Conservation (phyloP, 176 grass and related monocot species). For the Oryza meyeriana region DNA sequence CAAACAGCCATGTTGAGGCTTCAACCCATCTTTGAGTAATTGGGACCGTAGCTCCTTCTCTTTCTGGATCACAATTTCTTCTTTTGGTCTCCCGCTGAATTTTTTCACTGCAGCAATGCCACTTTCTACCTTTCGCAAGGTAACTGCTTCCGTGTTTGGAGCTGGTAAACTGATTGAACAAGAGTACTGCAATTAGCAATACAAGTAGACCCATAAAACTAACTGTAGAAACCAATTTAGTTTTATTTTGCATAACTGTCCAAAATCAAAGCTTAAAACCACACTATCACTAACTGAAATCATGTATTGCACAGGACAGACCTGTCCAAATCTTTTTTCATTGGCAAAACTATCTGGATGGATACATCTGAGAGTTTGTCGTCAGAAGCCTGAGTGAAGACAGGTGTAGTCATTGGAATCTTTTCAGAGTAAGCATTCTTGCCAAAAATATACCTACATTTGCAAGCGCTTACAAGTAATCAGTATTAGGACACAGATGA, state of each 20-base stretch:
- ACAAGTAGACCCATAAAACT: conserved; percentile 10
- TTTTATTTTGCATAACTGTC: neutral
- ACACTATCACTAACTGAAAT: neutral
- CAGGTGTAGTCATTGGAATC: conserved; percentile 94
- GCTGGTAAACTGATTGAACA: conserved; percentile 62
- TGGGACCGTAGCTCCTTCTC: conserved; percentile 51
- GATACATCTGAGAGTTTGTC: conserved; percentile 77
- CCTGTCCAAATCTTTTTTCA: conserved; percentile 71
- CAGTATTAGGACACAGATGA: neutral
- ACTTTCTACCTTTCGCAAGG: conserved; percentile 51
- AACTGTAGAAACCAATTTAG: too few relatives aligned
- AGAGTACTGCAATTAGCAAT: neutral
- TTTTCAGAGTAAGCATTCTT: conserved; percentile 87
- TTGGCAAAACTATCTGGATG: conserved; percentile 78
- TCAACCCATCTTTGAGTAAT: conserved; percentile 70
- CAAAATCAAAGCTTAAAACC: neutral
- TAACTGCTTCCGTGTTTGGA: conserved; percentile 58
- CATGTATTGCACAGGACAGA: conserved; percentile 10
- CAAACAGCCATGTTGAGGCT: conserved; percentile 69
- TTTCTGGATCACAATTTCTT: conserved; percentile 61
- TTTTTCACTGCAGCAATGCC: conserved; percentile 70
- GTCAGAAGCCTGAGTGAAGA: conserved; percentile 81
- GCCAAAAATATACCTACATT: conserved; percentile 90
- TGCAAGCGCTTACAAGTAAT: neutral
- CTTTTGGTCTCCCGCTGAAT: conserved; percentile 71